A percentile compares a stretch with the other conserved stretches of the same genome.
Evolutionary conservation across 306 rosid genomes (phyloP).

Genomic region (Quercus parvula): DNA sequence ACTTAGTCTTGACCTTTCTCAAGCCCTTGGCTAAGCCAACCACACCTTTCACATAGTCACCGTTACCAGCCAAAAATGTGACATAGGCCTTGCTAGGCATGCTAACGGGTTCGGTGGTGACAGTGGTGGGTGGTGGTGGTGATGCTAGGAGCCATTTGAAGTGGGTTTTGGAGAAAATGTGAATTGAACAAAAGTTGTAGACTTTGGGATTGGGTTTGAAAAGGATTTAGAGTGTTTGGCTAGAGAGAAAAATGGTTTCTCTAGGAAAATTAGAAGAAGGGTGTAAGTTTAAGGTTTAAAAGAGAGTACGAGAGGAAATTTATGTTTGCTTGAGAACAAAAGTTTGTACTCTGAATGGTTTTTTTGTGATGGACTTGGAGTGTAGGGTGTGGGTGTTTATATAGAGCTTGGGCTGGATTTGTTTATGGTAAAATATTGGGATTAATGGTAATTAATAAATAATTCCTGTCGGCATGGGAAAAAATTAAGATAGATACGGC

Average conservation of each 20-base stretch:
- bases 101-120: too few relatives aligned
- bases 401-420: neutral
- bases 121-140: neutral
- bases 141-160: conserved; percentile 50
- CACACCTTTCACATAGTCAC: too few relatives aligned
- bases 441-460: neutral
- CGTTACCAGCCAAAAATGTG: too few relatives aligned
- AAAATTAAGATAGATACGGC: neutral
- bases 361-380: neutral
- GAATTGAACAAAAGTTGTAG: neutral
- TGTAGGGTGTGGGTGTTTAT: neutral
- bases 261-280: neutral
- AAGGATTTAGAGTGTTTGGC: neutral
- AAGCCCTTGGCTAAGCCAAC: too few relatives aligned
- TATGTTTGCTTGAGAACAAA: neutral
- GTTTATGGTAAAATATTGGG: neutral
- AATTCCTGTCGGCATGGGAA: neutral
- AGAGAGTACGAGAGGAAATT: neutral
- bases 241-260: neutral
- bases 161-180: neutral
- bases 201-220: neutral
- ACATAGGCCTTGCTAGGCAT: too few relatives aligned
- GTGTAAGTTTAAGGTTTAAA: neutral
- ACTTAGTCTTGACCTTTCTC: too few relatives aligned
- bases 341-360: neutral